Conservation (phyloP, 495 filamentous ascomycete species). For the Neurospora sublineolata region DNA sequence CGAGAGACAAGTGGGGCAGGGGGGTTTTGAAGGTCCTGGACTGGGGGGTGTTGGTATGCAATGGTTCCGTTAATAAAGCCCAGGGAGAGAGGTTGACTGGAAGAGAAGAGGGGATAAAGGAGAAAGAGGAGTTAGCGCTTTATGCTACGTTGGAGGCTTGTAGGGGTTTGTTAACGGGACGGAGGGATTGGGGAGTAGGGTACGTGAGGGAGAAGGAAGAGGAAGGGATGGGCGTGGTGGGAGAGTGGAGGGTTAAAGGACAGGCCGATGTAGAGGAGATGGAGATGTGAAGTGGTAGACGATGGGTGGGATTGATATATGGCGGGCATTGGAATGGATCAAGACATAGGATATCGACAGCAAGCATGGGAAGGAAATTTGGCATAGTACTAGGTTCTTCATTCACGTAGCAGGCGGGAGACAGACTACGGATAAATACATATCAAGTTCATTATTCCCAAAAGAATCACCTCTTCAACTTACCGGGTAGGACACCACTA, state of each 20-base stretch:
- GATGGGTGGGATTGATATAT: neutral
- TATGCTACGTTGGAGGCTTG: slow-evolving; percentile 24
- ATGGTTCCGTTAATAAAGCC: neutral
- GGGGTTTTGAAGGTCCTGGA: slow-evolving; percentile 30
- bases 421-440: neutral
- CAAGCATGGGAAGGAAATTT: neutral
- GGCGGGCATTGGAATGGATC: neutral
- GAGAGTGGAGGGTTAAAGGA: slow-evolving; percentile 10
- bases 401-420: neutral
- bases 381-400: neutral
- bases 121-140: slow-evolving; percentile 9
- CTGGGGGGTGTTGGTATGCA: neutral
- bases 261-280: neutral
- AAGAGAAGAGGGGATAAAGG: neutral
- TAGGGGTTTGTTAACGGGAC: slow-evolving; percentile 19
- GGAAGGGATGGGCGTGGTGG: slow-evolving; percentile 3
- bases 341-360: neutral
- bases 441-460: neutral
- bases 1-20: slow-evolving; percentile 25
- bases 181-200: slow-evolving; percentile 16
- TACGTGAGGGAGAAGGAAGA: slow-evolving; percentile 2
- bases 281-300: neutral
- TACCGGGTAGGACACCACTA: neutral
- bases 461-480: neutral
- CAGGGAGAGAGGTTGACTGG: neutral